Conservation (phyloP, 2,329 filamentous ascomycete species). For the Epichloe gansuensis region DNA sequence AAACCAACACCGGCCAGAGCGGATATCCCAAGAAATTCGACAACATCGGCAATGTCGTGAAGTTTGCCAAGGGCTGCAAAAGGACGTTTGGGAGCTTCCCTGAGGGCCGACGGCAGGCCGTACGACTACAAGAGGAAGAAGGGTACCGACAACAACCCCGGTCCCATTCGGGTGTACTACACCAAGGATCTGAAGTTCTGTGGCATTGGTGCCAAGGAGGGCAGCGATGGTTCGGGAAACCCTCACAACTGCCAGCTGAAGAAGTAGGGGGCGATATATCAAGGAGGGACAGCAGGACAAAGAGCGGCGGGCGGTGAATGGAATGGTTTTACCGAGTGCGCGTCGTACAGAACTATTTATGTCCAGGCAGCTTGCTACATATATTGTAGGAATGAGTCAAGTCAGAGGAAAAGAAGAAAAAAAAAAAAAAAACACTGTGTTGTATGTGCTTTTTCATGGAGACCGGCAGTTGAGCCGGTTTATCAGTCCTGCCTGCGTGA, state of each 20-base stretch:
- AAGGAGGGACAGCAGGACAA: no score
- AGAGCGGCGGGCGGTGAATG: no score
- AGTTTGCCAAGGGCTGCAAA: background rate
- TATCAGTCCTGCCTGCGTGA: no score
- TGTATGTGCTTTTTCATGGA: no score
- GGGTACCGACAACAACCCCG: background rate
- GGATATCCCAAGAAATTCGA: background rate
- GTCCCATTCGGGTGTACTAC: background rate
- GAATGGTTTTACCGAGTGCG: no score
- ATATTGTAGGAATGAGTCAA: no score
- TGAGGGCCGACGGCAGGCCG: background rate
- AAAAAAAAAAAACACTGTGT: no score
- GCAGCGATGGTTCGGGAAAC: background rate
- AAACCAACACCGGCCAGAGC: background rate
- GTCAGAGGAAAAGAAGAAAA: no score
- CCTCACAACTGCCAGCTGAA: background rate
- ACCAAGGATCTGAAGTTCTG: background rate
- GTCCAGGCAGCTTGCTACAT: no score
- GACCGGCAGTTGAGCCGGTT: no score
- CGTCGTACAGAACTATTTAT: no score
- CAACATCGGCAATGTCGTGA: background rate
- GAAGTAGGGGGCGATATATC: background rate
- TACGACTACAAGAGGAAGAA: background rate
- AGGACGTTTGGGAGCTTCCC: background rate
- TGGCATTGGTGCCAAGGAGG: background rate